These are phyloP conservation scores for Lasiodiplodia gonubiensis DNA, from an alignment of 2,329 filamentous ascomycete genomes.

Conservation along the genomic window DNA sequence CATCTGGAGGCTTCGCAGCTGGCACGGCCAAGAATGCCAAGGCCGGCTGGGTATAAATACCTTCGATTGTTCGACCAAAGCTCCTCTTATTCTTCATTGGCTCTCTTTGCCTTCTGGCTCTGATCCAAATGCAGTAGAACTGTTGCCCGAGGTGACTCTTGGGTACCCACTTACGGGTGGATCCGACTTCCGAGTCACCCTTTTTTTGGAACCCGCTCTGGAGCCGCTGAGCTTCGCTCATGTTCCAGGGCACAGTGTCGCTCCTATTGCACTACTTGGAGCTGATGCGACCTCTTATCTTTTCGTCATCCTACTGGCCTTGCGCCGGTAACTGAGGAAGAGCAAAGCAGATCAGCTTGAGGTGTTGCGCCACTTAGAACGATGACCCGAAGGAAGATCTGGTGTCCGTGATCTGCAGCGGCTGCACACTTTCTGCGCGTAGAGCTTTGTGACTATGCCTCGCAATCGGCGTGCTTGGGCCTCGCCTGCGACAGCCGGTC, in stretches of 20 bases:
- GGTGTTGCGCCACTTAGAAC: background rate
- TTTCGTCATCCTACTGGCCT: background rate
- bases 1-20: background rate
- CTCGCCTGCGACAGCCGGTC: background rate
- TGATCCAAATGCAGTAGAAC: background rate
- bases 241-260: background rate
- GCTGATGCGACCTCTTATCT: background rate
- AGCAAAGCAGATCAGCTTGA: background rate
- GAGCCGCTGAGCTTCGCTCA: background rate
- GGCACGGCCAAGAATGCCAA: background rate
- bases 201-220: background rate
- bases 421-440: background rate
- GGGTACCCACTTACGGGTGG: no score
- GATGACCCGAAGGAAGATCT: no score
- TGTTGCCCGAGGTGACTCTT: no score
- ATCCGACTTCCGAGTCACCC: background rate
- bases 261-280: background rate
- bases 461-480: no score
- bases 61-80: background rate
- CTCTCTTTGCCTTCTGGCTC: slow-evolving; percentile 7
- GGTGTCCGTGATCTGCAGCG: no score
- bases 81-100: background rate
- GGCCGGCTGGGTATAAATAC: background rate
- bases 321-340: background rate
- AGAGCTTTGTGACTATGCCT: background rate